These are phyloP conservation scores for Aphanomyces invadans DNA, from an alignment of 352 stramenopile species.

Conservation along the genomic window DNA sequence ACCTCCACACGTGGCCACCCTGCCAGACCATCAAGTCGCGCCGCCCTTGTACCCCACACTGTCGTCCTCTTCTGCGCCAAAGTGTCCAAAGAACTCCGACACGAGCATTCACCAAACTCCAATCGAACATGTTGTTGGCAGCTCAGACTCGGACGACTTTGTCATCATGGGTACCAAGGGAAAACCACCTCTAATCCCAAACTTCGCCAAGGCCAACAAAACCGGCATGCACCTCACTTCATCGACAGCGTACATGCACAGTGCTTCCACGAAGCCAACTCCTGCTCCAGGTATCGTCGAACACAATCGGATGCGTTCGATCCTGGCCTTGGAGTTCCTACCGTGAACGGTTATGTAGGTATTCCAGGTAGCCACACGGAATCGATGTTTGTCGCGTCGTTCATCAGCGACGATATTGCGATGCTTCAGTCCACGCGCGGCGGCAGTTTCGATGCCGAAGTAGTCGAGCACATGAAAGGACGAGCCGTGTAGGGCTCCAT, in stretches of 20 bases:
- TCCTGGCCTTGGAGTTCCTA: not conserved
- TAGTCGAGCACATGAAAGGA: slow-evolving; percentile 27
- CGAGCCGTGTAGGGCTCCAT: slow-evolving; percentile 27
- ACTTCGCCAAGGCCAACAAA: slow-evolving; percentile 25
- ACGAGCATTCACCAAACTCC: slow-evolving; percentile 26
- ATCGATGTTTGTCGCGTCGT: not conserved
- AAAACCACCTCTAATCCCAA: not conserved
- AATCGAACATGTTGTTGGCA: slow-evolving; percentile 27
- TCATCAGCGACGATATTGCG: slow-evolving; percentile 20
- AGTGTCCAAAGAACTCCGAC: slow-evolving; percentile 25
- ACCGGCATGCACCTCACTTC: slow-evolving; percentile 21
- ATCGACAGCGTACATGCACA: slow-evolving; percentile 24
- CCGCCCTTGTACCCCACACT: slow-evolving; percentile 9
- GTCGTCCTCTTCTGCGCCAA: slow-evolving; percentile 26
- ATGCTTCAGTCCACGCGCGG: slow-evolving; percentile 20
- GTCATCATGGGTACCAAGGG: slow-evolving; percentile 29
- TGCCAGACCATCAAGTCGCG: slow-evolving; percentile 7
- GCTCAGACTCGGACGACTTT: slow-evolving; percentile 27
- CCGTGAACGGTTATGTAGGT: not conserved
- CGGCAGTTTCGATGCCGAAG: slow-evolving; percentile 19
- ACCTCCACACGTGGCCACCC: slow-evolving; percentile 4
- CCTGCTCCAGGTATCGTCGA: not conserved
- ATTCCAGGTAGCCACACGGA: not conserved
- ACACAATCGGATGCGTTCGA: too few relatives aligned
- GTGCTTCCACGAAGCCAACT: slow-evolving; percentile 16